Conservation (phyloP, 495 filamentous ascomycete genomes). For the Penicillium ochrochloron region DNA sequence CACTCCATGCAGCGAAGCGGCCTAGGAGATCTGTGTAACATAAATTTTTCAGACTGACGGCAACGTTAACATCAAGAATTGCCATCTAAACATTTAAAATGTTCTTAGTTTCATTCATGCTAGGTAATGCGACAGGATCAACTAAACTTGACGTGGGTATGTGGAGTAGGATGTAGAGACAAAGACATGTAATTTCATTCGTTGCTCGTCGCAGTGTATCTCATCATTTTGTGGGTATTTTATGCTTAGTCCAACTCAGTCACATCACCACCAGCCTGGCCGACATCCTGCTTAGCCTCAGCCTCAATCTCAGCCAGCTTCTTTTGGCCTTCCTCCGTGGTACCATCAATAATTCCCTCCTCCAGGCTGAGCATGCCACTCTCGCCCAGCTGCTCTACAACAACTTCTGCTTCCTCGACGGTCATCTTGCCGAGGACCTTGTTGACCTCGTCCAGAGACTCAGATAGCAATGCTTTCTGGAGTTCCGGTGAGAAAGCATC, state of each 20-base stretch:
- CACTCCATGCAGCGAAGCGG: constrained; percentile 37
- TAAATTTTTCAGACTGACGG: constrained; percentile 33
- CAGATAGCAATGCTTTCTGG: constrained; percentile 78
- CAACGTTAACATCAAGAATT: constrained; percentile 36
- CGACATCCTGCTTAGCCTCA: constrained; percentile 48
- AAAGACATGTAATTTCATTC: constrained; percentile 19
- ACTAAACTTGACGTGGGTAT: not conserved
- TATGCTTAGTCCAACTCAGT: constrained; percentile 46
- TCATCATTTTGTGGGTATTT: constrained; percentile 14
- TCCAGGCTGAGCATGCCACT: constrained; percentile 92
- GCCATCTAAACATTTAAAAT: constrained; percentile 1
- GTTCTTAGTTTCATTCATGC: not conserved
- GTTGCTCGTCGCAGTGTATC: constrained; percentile 15
- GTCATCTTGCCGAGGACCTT: constrained; percentile 93
- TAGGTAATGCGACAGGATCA: not conserved
- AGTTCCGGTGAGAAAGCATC: constrained; percentile 81
- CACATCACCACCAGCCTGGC: constrained; percentile 48
- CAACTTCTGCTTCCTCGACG: constrained; percentile 88
- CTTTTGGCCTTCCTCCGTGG: constrained; percentile 85
- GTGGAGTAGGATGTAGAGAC: not conserved
- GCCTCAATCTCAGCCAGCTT: constrained; percentile 79
- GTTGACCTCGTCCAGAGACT: constrained; percentile 92
- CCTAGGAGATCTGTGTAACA: constrained; percentile 35
- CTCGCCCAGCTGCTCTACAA: constrained; percentile 83
- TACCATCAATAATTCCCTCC: constrained; percentile 91